These are phyloP conservation scores for Mortierella sp. DNA, from an alignment of 371 early-diverging fungal genomes.

Conservation along the genomic window DNA sequence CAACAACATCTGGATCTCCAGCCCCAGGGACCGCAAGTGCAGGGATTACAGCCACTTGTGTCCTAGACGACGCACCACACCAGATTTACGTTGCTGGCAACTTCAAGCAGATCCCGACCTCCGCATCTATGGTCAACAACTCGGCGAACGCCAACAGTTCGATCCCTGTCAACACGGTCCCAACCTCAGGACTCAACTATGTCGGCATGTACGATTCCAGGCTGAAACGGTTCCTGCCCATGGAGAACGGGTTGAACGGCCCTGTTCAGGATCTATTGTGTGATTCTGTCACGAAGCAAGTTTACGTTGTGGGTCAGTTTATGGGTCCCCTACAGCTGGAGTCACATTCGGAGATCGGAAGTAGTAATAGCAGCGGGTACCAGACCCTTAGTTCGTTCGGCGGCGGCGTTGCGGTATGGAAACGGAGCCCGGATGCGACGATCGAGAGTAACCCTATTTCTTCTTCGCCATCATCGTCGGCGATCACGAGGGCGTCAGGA, in stretches of 20 bases:
- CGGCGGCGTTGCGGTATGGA: slow-evolving; percentile 71
- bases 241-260: slow-evolving; percentile 79
- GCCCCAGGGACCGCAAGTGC: not conserved
- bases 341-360: slow-evolving; percentile 1
- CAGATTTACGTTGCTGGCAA: slow-evolving; percentile 68
- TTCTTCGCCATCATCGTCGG: not conserved
- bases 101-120: slow-evolving; percentile 49
- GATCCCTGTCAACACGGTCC: slow-evolving; percentile 3
- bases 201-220: slow-evolving; percentile 67
- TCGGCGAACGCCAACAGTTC: slow-evolving; percentile 12
- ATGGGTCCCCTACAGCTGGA: slow-evolving; percentile 38
- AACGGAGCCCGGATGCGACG: slow-evolving; percentile 21
- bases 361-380: slow-evolving; percentile 21
- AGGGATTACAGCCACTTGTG: slow-evolving; percentile 46
- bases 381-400: slow-evolving; percentile 64
- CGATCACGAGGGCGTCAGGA: slow-evolving; percentile 29
- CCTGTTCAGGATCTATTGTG: slow-evolving; percentile 76
- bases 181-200: slow-evolving; percentile 60
- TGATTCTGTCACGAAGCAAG: slow-evolving; percentile 60
- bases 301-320: slow-evolving; percentile 73
- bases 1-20: not conserved
- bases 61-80: slow-evolving; percentile 35
- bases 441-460: not conserved
- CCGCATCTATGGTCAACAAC: not conserved
- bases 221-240: slow-evolving; percentile 58